Base-by-base conservation (phyloP, 176 grass and related monocot genomes). In the Avena eriantha region DNA sequence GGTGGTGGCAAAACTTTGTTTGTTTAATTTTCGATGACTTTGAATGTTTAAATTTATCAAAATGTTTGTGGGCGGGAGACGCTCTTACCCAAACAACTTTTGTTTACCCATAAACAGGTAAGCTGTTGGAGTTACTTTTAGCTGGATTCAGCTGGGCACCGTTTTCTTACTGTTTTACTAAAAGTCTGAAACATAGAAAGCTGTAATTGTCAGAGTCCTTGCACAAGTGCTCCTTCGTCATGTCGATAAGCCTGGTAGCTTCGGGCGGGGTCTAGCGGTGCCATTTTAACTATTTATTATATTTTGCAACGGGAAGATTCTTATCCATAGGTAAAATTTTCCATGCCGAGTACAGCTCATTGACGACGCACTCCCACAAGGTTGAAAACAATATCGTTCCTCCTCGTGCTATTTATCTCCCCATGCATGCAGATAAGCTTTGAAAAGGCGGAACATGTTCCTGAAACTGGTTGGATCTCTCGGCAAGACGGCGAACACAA, bases 401-500 rank as follows among this genome's bases (percentile, higher is more conserved):
- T 48, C 18, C 77, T 85, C 70, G 77, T 88, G 82, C 82, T 55
- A 61, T 29, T 29, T 74, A 49, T 43, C 24, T 12, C 49, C 49
- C 76, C 53, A 91, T 88, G 77, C 53, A 91, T 88, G 77, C 77
- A 85, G 82, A 82, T 81, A 85, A 85, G 84, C 64, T 90, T 90
- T 72, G 74, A 57, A 63, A 78, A 60, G 50, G 73, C 24, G 65
- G 69, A 69, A 87, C 29, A 10, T 22, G 83, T 35, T 87, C 80
- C 57, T 48, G 74, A 58, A 80, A 26, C 48, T 69, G 36, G 15
- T 7, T 67, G 85, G 69, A 84, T 65, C 85, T 77, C 48, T 47
- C 39, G 9, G 79, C 9, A n/a, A 48, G 33, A 77, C 19, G 21
- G 48, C 19, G 10, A 19, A 86, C 15, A 41, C 23, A 76, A 15